Conservation (phyloP, 192 early-diverging fungal species). For the Backusella mclennaniae region DNA sequence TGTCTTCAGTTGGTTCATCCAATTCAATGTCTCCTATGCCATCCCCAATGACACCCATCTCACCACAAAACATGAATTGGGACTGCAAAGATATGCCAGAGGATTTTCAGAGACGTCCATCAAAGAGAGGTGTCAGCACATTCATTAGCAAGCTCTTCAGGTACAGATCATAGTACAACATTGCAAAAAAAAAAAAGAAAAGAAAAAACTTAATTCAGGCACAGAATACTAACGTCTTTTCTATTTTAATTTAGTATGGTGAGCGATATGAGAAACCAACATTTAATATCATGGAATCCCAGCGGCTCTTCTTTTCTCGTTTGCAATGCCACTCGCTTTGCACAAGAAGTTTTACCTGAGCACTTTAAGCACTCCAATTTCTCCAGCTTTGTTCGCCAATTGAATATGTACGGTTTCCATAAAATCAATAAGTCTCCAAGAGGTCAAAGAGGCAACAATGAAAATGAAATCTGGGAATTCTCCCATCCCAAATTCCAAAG, state of each 20-base stretch:
- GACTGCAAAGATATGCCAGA: not conserved
- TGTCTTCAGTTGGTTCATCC: constrained; percentile 1
- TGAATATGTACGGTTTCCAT: constrained; percentile 91
- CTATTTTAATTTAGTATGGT: constrained; percentile 50
- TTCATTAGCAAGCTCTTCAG: constrained; percentile 25
- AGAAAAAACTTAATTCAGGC: not conserved
- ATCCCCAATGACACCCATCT: not conserved
- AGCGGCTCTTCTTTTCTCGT: constrained; percentile 69
- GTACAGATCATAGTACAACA: constrained; percentile 4
- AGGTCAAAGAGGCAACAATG: constrained; percentile 56
- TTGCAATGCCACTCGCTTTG: constrained; percentile 76
- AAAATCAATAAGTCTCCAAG: constrained; percentile 73
- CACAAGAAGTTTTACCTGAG: constrained; percentile 75
- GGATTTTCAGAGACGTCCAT: not conserved
- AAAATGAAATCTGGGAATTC: constrained; percentile 74
- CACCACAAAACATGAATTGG: constrained; percentile 6
- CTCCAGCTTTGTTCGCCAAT: constrained; percentile 86
- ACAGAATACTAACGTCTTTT: not conserved
- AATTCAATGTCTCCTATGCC: not conserved
- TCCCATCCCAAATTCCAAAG: constrained; percentile 62
- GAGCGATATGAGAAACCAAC: constrained; percentile 59
- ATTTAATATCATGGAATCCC: constrained; percentile 71
- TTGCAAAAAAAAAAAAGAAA: not conserved
- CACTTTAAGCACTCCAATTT: constrained; percentile 95
- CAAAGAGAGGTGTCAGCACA: constrained; percentile 21